Conservation (phyloP, 441 rosid species). For the Gossypium laxum region DNA sequence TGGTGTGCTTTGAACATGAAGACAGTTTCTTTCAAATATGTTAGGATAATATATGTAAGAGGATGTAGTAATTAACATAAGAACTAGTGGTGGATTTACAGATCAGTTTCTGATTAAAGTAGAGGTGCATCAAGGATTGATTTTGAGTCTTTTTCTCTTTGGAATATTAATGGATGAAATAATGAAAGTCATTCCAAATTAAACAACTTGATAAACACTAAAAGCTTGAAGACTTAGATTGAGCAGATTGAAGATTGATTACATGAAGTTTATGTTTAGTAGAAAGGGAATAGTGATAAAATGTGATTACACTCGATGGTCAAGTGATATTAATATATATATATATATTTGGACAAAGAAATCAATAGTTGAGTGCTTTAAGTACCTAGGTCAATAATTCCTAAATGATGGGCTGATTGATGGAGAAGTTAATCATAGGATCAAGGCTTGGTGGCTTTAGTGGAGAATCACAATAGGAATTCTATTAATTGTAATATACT, state of each 20-base stretch:
- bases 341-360: neutral
- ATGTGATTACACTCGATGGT: neutral
- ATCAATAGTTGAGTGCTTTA: neutral
- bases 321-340: neutral
- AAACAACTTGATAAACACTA: neutral
- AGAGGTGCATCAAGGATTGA: neutral
- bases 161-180: neutral
- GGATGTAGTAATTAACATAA: neutral
- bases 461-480: neutral
- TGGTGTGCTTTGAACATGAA: neutral
- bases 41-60: neutral
- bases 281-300: neutral
- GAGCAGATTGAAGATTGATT: neutral
- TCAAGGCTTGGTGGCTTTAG: neutral
- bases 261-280: neutral
- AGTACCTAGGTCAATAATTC: neutral
- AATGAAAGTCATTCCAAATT: neutral
- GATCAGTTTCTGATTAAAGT: neutral
- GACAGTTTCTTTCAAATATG: neutral
- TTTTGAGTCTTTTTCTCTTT: neutral
- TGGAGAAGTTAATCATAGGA: neutral
- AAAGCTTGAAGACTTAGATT: neutral
- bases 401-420: neutral
- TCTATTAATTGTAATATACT: neutral
- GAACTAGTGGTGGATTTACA: neutral